A percentile compares a stretch with the other conserved stretches of the same genome.
Evolutionary conservation across 768 basidiomycete species (phyloP).

Genomic region (Psilocybe subaeruginosa): DNA sequence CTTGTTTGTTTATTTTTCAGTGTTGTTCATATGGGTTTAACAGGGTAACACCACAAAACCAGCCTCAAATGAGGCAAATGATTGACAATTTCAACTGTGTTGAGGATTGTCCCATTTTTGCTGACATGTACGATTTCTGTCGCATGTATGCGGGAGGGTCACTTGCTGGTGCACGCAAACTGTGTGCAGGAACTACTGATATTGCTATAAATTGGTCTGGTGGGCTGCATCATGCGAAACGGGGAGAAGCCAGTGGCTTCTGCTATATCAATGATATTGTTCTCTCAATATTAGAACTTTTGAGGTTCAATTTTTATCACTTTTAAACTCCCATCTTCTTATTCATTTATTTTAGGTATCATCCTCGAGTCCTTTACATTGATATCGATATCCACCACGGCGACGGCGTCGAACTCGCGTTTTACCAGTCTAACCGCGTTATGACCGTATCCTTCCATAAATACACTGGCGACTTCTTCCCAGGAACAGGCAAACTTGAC

Average conservation of each 20-base stretch:
- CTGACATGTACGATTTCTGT: conserved; percentile 94
- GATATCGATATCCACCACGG: conserved; percentile 99
- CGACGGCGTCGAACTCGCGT: conserved; percentile 97
- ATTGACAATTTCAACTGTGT: conserved; percentile 92
- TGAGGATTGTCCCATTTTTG: conserved; percentile 96
- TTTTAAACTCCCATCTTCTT: not conserved
- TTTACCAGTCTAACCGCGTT: conserved; percentile 97
- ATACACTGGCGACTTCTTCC: conserved; percentile 98
- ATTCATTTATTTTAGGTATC: conserved; percentile 57
- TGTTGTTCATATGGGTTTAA: not conserved
- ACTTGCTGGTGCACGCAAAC: conserved; percentile 87
- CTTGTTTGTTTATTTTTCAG: not conserved
- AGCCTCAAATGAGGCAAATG: conserved; percentile 72
- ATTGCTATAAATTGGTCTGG: conserved; percentile 99
- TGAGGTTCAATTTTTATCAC: conserved; percentile 56
- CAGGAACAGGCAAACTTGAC: conserved; percentile 93
- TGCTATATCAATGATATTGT: conserved; percentile 99
- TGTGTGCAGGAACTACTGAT: conserved; percentile 85
- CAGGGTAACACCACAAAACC: conserved; percentile 81
- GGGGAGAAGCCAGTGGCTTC: conserved; percentile 97
- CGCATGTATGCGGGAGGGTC: conserved; percentile 93
- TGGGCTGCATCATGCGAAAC: conserved; percentile 97
- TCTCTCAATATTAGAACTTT: conserved; percentile 88
- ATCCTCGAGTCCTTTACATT: conserved; percentile 94
- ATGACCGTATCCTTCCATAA: conserved; percentile 99